phyloP scores from a whole-genome alignment of 345 rosid genomes.

The Aegle marmelos region DNA sequence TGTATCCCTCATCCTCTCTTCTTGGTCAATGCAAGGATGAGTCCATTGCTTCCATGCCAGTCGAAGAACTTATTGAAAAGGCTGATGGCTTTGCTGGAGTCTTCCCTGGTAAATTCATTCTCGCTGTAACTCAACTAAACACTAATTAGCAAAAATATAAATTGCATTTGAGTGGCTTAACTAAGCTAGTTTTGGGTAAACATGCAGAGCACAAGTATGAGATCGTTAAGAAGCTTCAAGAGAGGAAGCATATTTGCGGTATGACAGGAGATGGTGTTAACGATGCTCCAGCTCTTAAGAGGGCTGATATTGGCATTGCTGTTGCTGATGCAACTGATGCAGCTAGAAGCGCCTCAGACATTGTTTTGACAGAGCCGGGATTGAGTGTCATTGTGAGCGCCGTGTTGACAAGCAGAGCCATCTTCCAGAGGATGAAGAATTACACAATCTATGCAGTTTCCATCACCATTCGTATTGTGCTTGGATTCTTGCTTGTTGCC shows the following conservation, averaged over 20 bases:
- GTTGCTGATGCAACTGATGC: constrained; percentile 88
- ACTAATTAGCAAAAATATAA: neutral
- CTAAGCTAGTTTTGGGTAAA: neutral
- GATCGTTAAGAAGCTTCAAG: constrained; percentile 73
- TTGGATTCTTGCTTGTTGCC: constrained; percentile 76
- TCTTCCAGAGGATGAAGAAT: constrained; percentile 93
- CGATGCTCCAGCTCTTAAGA: constrained; percentile 81
- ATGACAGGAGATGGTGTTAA: constrained; percentile 93
- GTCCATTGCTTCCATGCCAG: constrained; percentile 46
- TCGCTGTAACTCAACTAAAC: constrained; percentile 2
- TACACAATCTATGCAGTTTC: constrained; percentile 89
- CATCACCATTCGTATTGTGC: constrained; percentile 77
- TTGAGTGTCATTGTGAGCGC: constrained; percentile 76
- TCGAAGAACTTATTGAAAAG: constrained; percentile 73
- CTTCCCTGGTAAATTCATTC: constrained; percentile 61
- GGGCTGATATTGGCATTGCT: constrained; percentile 80
- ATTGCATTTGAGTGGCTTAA: neutral
- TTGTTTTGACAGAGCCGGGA: constrained; percentile 79
- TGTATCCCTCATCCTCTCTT: constrained; percentile 80
- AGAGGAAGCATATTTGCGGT: constrained; percentile 74
- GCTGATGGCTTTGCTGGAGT: constrained; percentile 92
- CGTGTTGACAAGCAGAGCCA: constrained; percentile 74
- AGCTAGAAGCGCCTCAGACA: constrained; percentile 76
- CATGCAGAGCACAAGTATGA: constrained; percentile 71
- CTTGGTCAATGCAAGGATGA: constrained; percentile 60